phyloP scores from a whole-genome alignment of 2,329 filamentous ascomycete genomes.

The Arthrinium phaeospermum region DNA sequence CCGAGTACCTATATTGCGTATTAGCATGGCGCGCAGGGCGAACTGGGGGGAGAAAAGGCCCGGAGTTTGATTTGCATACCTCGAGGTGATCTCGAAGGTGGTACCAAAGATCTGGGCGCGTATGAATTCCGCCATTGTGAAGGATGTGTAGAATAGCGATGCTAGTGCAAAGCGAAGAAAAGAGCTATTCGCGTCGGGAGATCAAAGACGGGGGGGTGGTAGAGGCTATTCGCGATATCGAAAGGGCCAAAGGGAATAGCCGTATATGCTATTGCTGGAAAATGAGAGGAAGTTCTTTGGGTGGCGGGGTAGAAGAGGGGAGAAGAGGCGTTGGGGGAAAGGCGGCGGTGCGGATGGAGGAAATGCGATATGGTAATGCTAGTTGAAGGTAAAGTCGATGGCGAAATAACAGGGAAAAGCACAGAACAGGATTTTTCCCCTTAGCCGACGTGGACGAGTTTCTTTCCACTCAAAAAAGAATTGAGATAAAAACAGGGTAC shows the following conservation, averaged over 20 bases:
- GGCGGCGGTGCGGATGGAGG: conserved; percentile 12
- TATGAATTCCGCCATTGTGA: conserved; percentile 97
- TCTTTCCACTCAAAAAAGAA: conserved; percentile 15
- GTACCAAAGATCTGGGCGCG: conserved; percentile 99
- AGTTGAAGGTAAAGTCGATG: conserved; percentile 17
- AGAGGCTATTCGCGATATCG: conserved; percentile 8
- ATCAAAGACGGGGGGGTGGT: neutral
- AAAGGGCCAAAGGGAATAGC: neutral
- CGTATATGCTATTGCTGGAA: neutral
- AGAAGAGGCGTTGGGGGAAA: conserved; percentile 7
- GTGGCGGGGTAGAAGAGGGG: conserved; percentile 16
- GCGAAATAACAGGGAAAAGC: conserved; percentile 12
- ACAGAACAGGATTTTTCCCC: conserved; percentile 11
- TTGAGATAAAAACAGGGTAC: conserved; percentile 15
- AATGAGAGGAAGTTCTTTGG: conserved; percentile 9
- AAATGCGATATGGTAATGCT: conserved; percentile 17
- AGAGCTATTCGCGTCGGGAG: neutral
- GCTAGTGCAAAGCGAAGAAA: neutral
- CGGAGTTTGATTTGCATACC: conserved; percentile 58
- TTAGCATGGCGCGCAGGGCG: conserved; percentile 23
- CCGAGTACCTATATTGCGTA: conserved; percentile 75
- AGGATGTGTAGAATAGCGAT: neutral
- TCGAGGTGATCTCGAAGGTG: conserved; percentile 98
- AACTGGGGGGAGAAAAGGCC: neutral
- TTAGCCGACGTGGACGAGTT: conserved; percentile 10